Base-by-base conservation (phyloP, 768 basidiomycete species). In the Guyanaporus albipodus region DNA sequence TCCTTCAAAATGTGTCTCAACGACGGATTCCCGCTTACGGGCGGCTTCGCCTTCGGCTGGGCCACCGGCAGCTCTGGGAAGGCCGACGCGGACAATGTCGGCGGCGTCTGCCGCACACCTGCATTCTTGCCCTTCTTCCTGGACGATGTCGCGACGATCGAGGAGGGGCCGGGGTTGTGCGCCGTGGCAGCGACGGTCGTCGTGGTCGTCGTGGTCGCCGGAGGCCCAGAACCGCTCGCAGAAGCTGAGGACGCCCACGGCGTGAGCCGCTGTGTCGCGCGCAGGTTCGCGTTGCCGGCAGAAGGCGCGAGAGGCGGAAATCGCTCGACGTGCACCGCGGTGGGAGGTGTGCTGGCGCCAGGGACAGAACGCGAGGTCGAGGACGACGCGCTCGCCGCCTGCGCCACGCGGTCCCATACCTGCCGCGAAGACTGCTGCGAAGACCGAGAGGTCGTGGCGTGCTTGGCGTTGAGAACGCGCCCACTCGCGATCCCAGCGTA, bases 381-480 rank as follows among this genome's bases (percentile, higher is more conserved):
- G 3, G 73, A 70, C 6, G 74, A 69, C 4, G 72, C 69, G 0
- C 69, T 62, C 0, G 91, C 93, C 0, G 90, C 92, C 50, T 78
- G 79, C 7, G 90, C 92, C 21, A 95, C 91, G 14, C 92, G 82
- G 53, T 92, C 90, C 83, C 79, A 91, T 0, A 95, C 77, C 50
- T 84, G 78, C 41, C 84, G 73, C 2, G 85, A 81, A 3, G 80
- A 73, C 49, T 74, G 73, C 23, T 74, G 70, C 10, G 79, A 75
- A 2, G 80, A 75, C 8, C 79, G 75, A 0, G 79, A 69, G 1
- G 78, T 72, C 0, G 87, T 87, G 1, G 79, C 77, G 48, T 89
- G 78, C 62, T 93, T 92, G 28, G 85, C 88, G 55, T 87, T 89
- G 46, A 96, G 72, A 27, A 91, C 85, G 4, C 88, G 82, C 6